A percentile compares a stretch with the other conserved stretches of the same genome.
phyloP scores from a whole-genome alignment of 2,329 filamentous ascomycete species.

The Dactylellina drechsleri region DNA sequence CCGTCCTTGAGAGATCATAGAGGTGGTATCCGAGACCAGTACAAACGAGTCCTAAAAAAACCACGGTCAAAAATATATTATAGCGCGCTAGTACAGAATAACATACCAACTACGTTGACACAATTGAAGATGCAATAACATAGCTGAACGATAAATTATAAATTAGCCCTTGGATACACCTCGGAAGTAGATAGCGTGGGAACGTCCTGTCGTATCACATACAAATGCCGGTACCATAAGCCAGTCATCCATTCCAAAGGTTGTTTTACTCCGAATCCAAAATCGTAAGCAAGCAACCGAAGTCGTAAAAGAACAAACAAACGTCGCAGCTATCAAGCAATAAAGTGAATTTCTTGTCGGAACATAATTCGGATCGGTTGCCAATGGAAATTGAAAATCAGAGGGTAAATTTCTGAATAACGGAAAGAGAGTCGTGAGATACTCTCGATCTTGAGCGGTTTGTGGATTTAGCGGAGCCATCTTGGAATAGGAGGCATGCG shows the following conservation, averaged over 20 bases:
- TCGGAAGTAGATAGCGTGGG: background rate
- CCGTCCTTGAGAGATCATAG: conserved; percentile 46
- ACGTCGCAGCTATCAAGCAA: conserved; percentile 32
- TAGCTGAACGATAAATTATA: background rate
- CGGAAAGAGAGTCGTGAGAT: conserved; percentile 44
- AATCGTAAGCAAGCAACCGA: conserved; percentile 45
- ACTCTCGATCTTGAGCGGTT: conserved; percentile 38
- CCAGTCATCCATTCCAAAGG: conserved; percentile 54
- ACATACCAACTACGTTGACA: conserved; percentile 50
- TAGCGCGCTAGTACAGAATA: background rate
- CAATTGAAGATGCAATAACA: conserved; percentile 52
- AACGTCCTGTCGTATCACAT: conserved; percentile 4
- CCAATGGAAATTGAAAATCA: conserved; percentile 45
- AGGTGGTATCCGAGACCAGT: conserved; percentile 51
- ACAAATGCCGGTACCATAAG: conserved; percentile 53
- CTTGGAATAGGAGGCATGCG: background rate
- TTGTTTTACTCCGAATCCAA: conserved; percentile 39
- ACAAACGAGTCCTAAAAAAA: conserved; percentile 17
- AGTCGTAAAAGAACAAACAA: conserved; percentile 42
- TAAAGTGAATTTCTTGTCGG: conserved; percentile 45
- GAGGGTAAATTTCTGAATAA: conserved; percentile 35
- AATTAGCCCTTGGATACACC: background rate
- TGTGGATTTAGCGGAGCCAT: conserved; percentile 49
- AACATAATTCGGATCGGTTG: conserved; percentile 27
- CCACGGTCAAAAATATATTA: background rate